These are phyloP conservation scores for Hemisphaericaspora xylanilytica DNA, from an alignment of 1,139 yeast genomes.

Conservation along the genomic window DNA sequence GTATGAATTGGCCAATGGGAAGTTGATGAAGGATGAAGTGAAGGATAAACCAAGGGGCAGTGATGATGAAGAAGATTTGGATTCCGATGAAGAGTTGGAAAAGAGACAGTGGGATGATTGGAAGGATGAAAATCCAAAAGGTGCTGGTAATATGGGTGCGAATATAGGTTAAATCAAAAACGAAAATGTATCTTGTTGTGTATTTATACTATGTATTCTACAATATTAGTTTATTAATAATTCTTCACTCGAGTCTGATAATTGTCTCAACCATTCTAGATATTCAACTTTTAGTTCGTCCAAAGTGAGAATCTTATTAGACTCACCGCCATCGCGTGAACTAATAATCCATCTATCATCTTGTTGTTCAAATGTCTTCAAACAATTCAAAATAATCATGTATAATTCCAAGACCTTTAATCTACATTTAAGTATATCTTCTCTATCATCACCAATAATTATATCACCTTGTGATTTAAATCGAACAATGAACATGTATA, in stretches of 20 bases:
- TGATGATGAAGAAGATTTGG: conserved; percentile 40
- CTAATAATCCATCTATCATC: conserved; percentile 60
- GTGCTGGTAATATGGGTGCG: conserved; percentile 80
- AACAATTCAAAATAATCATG: conserved; percentile 47
- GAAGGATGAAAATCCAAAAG: conserved; percentile 80
- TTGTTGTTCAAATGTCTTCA: conserved; percentile 41
- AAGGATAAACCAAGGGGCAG: conserved; percentile 22
- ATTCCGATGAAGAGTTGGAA: conserved; percentile 47
- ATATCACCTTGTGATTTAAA: conserved; percentile 21
- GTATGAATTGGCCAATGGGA: conserved; percentile 81
- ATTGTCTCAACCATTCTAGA: conserved; percentile 33
- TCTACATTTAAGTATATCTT: conserved; percentile 29
- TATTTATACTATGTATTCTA: conserved; percentile 3
- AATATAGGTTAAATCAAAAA: conserved; percentile 59
- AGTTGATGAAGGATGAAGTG: conserved; percentile 58
- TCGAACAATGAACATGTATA: conserved; percentile 51
- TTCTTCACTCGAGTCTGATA: conserved; percentile 1
- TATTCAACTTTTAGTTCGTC: conserved; percentile 34
- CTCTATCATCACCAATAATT: conserved; percentile 16
- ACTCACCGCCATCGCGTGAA: conserved; percentile 14
- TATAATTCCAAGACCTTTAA: conserved; percentile 44
- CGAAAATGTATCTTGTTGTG: background rate
- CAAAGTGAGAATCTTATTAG: conserved; percentile 27
- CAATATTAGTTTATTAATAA: background rate
- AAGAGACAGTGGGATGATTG: conserved; percentile 92